These are phyloP conservation scores for Isabelozyma heimii DNA, from an alignment of 805 yeast species.

Conservation along the genomic window DNA sequence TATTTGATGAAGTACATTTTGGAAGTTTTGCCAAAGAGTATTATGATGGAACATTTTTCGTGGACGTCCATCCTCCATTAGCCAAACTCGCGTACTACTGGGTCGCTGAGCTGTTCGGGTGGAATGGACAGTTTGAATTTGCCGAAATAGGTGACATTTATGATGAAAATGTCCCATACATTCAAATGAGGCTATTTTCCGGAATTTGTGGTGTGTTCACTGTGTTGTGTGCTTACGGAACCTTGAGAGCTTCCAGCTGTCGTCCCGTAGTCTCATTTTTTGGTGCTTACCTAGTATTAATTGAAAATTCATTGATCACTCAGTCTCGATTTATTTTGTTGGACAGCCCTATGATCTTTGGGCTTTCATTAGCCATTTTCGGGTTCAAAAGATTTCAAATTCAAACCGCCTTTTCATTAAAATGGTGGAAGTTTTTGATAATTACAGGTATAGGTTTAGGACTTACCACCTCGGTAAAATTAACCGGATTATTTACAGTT, in stretches of 20 bases:
- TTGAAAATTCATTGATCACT: slow-evolving; percentile 67
- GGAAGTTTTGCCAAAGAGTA: slow-evolving; percentile 42
- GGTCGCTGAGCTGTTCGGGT: slow-evolving; percentile 51
- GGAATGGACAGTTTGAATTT: slow-evolving; percentile 42
- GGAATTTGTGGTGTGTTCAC: slow-evolving; percentile 54
- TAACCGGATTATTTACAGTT: slow-evolving; percentile 68
- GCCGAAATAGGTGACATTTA: slow-evolving; percentile 42
- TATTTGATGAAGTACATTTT: slow-evolving; percentile 49
- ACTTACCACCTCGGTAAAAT: slow-evolving; percentile 60
- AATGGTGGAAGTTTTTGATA: slow-evolving; percentile 54
- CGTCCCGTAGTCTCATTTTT: slow-evolving; percentile 47
- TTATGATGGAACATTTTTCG: slow-evolving; percentile 57
- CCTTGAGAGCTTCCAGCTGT: slow-evolving; percentile 55
- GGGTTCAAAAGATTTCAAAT: slow-evolving; percentile 50
- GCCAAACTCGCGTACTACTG: slow-evolving; percentile 58
- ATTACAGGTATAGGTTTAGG: slow-evolving; percentile 52
- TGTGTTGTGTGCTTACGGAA: slow-evolving; percentile 51
- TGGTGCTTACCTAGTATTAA: slow-evolving; percentile 49
- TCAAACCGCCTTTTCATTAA: slow-evolving; percentile 39
- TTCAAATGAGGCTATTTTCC: slow-evolving; percentile 56
- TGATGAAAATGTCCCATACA: slow-evolving; percentile 40
- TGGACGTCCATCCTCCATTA: slow-evolving; percentile 74
- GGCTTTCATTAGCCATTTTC: slow-evolving; percentile 47
- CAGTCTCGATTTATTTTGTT: slow-evolving; percentile 51
- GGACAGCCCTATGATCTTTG: slow-evolving; percentile 45